phyloP scores from a whole-genome alignment of 1,139 yeast species.

The Suhomyces bribrorum region DNA sequence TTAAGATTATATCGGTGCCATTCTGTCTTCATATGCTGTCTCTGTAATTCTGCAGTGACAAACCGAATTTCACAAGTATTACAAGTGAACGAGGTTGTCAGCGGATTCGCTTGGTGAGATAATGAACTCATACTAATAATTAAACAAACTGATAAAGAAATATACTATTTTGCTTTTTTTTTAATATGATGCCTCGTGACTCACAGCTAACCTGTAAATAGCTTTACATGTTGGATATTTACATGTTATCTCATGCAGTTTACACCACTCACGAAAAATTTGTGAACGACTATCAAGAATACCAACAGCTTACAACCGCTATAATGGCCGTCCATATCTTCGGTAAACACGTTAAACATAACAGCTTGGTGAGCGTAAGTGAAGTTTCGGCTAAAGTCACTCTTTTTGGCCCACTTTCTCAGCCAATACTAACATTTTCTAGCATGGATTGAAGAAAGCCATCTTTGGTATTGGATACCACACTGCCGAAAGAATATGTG shows the following conservation, averaged over 20 bases:
- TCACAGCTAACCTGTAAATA: slow-evolving; percentile 1
- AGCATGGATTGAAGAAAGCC: slow-evolving; percentile 67
- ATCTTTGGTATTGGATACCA: slow-evolving; percentile 83
- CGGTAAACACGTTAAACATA: slow-evolving; percentile 68
- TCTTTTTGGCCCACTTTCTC: not conserved
- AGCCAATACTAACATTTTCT: slow-evolving; percentile 12
- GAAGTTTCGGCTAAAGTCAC: slow-evolving; percentile 10
- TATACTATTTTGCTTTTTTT: no score
- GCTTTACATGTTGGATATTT: not conserved
- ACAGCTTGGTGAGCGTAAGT: slow-evolving; percentile 45
- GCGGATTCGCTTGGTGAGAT: slow-evolving; percentile 39
- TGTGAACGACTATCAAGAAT: not conserved
- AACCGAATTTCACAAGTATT: slow-evolving; percentile 84
- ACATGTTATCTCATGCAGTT: no score
- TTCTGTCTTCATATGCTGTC: slow-evolving; percentile 92
- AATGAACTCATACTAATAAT: slow-evolving; percentile 13
- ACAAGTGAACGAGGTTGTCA: slow-evolving; percentile 62
- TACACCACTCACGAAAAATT: slow-evolving; percentile 1
- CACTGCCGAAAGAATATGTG: slow-evolving; percentile 78
- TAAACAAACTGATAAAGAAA: not conserved
- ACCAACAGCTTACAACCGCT: not conserved
- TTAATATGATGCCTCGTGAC: slow-evolving; percentile 1
- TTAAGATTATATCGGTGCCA: slow-evolving; percentile 95
- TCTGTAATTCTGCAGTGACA: slow-evolving; percentile 74
- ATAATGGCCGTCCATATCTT: slow-evolving; percentile 73